Conservation (phyloP, 73 alveolate genomes). For the Paramecium primaurelia region DNA sequence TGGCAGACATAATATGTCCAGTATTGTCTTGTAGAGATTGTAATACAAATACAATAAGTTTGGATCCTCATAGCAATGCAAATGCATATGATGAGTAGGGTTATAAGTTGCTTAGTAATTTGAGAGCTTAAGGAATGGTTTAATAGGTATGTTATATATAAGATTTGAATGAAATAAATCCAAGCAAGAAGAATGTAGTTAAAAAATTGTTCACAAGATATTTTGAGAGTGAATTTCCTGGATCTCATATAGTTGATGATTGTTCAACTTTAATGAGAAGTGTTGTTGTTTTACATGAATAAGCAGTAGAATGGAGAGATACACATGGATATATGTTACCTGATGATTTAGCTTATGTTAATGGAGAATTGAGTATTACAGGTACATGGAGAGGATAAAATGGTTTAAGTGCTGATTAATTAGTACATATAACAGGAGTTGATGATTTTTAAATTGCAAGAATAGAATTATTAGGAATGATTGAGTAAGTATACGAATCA, state of each 20-base stretch:
- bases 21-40: slow-evolving; percentile 87
- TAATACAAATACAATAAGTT: slow-evolving; percentile 76
- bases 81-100: slow-evolving; percentile 95
- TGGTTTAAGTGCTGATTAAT: slow-evolving; percentile 82
- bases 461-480: slow-evolving; percentile 33
- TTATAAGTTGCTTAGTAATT: slow-evolving; percentile 78
- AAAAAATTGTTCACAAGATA: slow-evolving; percentile 89
- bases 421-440: slow-evolving; percentile 94
- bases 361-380: slow-evolving; percentile 71
- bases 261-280: slow-evolving; percentile 74
- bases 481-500: slow-evolving; percentile 58
- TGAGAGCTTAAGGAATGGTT: slow-evolving; percentile 94
- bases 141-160: slow-evolving; percentile 87
- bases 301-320: slow-evolving; percentile 81
- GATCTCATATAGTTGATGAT: slow-evolving; percentile 68
- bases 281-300: slow-evolving; percentile 69
- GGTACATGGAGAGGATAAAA: slow-evolving; percentile 83
- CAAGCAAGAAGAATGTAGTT: slow-evolving; percentile 81
- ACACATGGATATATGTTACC: slow-evolving; percentile 90
- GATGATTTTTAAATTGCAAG: slow-evolving; percentile 83
- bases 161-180: slow-evolving; percentile 72
- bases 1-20: slow-evolving; percentile 86
- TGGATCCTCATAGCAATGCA: slow-evolving; percentile 90
- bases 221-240: slow-evolving; percentile 89
- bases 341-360: slow-evolving; percentile 62